Evolutionary conservation across 1,284 basidiomycete genomes (phyloP), one percentile per base, ranked within the genome.

Genomic region (Lignosus rhinocerotis): DNA sequence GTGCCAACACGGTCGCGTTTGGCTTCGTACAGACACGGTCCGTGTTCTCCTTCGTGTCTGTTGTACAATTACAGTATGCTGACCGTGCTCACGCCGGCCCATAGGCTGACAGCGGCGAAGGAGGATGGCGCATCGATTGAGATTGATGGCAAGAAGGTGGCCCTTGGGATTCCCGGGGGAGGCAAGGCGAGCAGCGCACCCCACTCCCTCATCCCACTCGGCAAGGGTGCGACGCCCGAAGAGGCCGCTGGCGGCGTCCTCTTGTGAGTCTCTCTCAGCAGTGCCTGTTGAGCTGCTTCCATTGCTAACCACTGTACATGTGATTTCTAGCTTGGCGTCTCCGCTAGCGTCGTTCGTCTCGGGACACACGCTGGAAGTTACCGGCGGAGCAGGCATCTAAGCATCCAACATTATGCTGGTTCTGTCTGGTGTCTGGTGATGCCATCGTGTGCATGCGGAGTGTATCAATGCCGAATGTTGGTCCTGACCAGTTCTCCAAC

Each of bases 291-390:
- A 14, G 46, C 42, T 25, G 11, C 39, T 43, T 41, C 17, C 34
- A 25, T 36, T 44, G 25, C 51, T 65, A 34, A 63, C 51, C 30
- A 39, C 48, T 43, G 48, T 50, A 50, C 25, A 47, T 8, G 45
- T 41, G 41, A n/a, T 42, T 53, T 48, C 62, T 25, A 90, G 87
- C 77, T 77, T 91, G 63, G 86, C 84, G 1, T 90, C 88, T 16
- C 90, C 90, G 3, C 75, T 94, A 25, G 87, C 91, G 6, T 85
- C 87, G 6, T 94, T 90, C 69, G 86, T 94, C 52, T 85, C 82
- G 42, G 92, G 92, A 16, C 92, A 94, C 73, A 92, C 88, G 16
- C 78, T 94, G 44, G 90, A 92, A 71, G 88, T 89, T 32, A 91
- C 90, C 41, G 91, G 89, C 39, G 90, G 90, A 48, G 78, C 79